These are phyloP conservation scores for Melanomma pulvis-pyrius DNA, from an alignment of 495 filamentous ascomycete genomes.

Conservation along the genomic window DNA sequence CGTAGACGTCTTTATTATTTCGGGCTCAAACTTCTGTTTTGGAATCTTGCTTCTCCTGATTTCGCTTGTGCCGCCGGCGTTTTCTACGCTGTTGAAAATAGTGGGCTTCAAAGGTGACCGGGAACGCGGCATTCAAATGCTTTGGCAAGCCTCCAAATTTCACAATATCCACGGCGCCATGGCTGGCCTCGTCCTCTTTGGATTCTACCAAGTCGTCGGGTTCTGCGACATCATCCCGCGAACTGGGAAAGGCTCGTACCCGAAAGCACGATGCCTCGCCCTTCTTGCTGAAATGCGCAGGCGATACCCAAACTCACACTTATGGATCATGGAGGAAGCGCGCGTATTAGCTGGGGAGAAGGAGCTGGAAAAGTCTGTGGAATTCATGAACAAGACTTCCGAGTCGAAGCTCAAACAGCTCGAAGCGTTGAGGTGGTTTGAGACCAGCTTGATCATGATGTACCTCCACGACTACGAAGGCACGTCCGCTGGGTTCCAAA, in stretches of 20 bases:
- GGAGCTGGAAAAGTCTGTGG: constrained; percentile 68
- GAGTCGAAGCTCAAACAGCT: constrained; percentile 85
- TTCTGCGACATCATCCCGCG: constrained; percentile 85
- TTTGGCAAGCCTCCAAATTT: constrained; percentile 90
- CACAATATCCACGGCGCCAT: constrained; percentile 90
- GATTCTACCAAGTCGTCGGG: constrained; percentile 85
- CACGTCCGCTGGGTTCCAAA: constrained; percentile 69
- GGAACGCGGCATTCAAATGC: constrained; percentile 76
- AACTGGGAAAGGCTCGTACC: constrained; percentile 65
- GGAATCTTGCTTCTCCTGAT: constrained; percentile 83
- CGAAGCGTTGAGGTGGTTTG: constrained; percentile 77
- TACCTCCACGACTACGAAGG: constrained; percentile 73
- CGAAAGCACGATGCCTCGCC: constrained; percentile 66
- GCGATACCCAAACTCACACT: constrained; percentile 76
- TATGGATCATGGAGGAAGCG: constrained; percentile 91
- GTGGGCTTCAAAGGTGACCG: constrained; percentile 93
- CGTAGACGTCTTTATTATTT: constrained; percentile 85
- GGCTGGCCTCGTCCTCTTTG: constrained; percentile 76
- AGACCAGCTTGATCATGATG: constrained; percentile 77
- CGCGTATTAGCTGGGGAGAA: constrained; percentile 72
- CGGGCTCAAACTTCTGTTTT: constrained; percentile 85
- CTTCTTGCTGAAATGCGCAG: constrained; percentile 73
- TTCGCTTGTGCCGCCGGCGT: constrained; percentile 87
- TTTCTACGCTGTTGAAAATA: constrained; percentile 78
- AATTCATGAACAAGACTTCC: constrained; percentile 58